Percentiles rank a stretch among this genome's conserved stretches.
Evolutionary conservation across 352 stramenopile genomes (phyloP).

Genomic region (Phytophthora quininea): DNA sequence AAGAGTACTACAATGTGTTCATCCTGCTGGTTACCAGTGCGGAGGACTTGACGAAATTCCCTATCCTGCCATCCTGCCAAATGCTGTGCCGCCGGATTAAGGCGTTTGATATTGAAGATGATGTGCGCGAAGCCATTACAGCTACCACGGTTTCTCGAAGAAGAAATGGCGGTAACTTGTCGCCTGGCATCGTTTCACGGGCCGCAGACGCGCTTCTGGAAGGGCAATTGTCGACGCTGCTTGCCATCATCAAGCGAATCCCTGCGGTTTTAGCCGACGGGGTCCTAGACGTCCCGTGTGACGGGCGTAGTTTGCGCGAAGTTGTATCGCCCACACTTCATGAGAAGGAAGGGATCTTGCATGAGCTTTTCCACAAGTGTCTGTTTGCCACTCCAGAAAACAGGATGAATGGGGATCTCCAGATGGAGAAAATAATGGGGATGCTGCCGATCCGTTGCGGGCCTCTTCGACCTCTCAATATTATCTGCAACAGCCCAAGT

Average conservation of each 20-base stretch:
- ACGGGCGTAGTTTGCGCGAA: conserved; percentile 57
- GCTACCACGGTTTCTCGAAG: conserved; percentile 7
- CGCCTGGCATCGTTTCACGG: neutral
- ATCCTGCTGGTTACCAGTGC: conserved; percentile 59
- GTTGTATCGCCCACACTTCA: conserved; percentile 52
- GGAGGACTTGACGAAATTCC: conserved; percentile 48
- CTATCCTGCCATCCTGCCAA: conserved; percentile 49
- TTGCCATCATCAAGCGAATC: conserved; percentile 64
- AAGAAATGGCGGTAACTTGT: conserved; percentile 10
- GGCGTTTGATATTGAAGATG: conserved; percentile 40
- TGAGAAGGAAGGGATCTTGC: conserved; percentile 63
- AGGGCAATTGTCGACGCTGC: conserved; percentile 61
- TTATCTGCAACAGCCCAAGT: conserved; percentile 83
- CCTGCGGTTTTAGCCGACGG: conserved; percentile 54
- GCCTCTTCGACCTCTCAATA: conserved; percentile 62
- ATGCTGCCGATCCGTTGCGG: conserved; percentile 11
- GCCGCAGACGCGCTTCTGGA: conserved; percentile 52
- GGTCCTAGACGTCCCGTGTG: conserved; percentile 43
- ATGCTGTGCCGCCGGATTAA: conserved; percentile 62
- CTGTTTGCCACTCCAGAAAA: conserved; percentile 65
- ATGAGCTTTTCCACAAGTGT: conserved; percentile 73
- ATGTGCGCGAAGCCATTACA: conserved; percentile 9
- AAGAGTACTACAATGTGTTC: conserved; percentile 75
- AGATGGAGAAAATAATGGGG: conserved; percentile 18
- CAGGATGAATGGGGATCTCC: conserved; percentile 20